These are phyloP conservation scores for Xylaria sp. DNA, from an alignment of 2,329 filamentous ascomycete species.

Conservation along the genomic window DNA sequence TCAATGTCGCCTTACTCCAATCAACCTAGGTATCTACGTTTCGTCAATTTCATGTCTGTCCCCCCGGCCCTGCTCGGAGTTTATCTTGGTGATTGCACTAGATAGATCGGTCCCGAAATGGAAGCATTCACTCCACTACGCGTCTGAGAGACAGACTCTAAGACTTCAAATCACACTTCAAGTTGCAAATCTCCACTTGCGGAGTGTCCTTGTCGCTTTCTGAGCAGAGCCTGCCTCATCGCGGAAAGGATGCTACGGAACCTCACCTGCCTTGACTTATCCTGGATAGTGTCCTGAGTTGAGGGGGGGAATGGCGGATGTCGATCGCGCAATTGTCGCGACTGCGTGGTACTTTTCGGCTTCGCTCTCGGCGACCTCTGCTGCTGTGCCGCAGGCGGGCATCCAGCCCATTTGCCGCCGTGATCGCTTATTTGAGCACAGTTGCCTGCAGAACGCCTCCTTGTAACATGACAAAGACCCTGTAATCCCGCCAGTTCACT, in stretches of 20 bases:
- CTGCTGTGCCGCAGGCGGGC: conserved; percentile 37
- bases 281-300: conserved; percentile 13
- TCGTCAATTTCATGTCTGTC: conserved; percentile 15
- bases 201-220: conserved; percentile 3
- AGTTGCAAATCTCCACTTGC: conserved; percentile 10
- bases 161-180: conserved; percentile 12
- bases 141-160: conserved; percentile 6
- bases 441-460: conserved; percentile 25
- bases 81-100: background rate
- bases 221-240: conserved; percentile 6
- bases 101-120: conserved; percentile 24
- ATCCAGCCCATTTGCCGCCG: conserved; percentile 20
- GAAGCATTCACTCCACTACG: background rate
- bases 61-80: background rate
- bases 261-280: conserved; percentile 10
- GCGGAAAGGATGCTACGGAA: conserved; percentile 12
- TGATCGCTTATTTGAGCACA: conserved; percentile 31
- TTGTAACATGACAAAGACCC: conserved; percentile 23
- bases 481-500: conserved; percentile 29
- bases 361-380: conserved; percentile 23
- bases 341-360: conserved; percentile 37
- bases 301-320: conserved; percentile 23
- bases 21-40: background rate
- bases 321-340: conserved; percentile 40
- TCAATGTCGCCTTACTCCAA: conserved; percentile 14